Percentiles rank a stretch among this genome's conserved stretches.
Conservation (phyloP, 2,329 filamentous ascomycete genomes). For the Epichloe hybrida region DNA sequence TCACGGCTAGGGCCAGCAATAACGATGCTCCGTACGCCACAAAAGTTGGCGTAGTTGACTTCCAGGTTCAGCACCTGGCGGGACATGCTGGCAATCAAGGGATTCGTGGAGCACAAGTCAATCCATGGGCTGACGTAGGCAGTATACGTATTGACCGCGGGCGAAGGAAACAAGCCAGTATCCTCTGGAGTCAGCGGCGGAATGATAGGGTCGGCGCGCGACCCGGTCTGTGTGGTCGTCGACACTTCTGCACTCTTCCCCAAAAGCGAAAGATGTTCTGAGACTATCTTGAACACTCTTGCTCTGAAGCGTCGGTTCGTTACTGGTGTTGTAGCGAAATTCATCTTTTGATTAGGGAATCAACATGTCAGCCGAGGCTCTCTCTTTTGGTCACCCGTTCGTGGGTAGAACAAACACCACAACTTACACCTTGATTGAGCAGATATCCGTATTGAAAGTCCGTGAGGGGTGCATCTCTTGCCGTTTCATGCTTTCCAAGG, state of each 20-base stretch:
- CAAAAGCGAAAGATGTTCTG: constrained; percentile 36
- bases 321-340: constrained; percentile 65
- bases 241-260: constrained; percentile 24
- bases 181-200: constrained; percentile 67
- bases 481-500: constrained; percentile 61
- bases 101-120: constrained; percentile 71
- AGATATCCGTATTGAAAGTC: constrained; percentile 53
- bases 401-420: background rate
- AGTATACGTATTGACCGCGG: constrained; percentile 58
- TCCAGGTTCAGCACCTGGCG: constrained; percentile 84
- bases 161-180: constrained; percentile 56
- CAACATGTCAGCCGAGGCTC: background rate
- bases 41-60: constrained; percentile 90
- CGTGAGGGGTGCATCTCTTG: constrained; percentile 44
- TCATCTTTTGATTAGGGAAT: constrained; percentile 40
- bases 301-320: constrained; percentile 61
- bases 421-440: constrained; percentile 54
- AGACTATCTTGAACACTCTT: constrained; percentile 50
- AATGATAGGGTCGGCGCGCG: constrained; percentile 42
- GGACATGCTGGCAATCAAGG: constrained; percentile 72
- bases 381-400: background rate
- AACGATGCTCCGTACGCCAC: constrained; percentile 72
- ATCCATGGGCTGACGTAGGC: constrained; percentile 85
- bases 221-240: constrained; percentile 29
- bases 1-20: constrained; percentile 63